Percentiles rank a stretch among this genome's conserved stretches.
phyloP scores from a whole-genome alignment of 495 filamentous ascomycete genomes.

The Aspergillus indologenus region DNA sequence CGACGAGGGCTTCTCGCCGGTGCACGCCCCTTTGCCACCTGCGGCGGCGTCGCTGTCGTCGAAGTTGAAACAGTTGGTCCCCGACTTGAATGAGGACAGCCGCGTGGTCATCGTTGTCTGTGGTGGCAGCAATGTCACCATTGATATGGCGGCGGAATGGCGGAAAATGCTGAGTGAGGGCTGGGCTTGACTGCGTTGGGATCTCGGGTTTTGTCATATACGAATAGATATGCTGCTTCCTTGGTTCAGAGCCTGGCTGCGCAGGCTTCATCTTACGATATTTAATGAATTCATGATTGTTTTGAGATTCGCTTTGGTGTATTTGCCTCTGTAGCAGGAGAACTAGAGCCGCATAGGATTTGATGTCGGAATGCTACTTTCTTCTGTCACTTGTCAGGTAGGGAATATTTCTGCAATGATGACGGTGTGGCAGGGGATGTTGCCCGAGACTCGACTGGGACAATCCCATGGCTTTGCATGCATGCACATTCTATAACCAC shows the following conservation, averaged over 20 bases:
- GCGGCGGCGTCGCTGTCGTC: conserved; percentile 30
- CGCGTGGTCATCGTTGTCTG: conserved; percentile 86
- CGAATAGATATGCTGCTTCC: not conserved
- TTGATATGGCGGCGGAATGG: conserved; percentile 64
- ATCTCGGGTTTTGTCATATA: not conserved
- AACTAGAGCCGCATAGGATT: not conserved
- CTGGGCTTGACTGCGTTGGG: conserved; percentile 23
- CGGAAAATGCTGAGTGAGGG: conserved; percentile 45
- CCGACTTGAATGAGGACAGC: conserved; percentile 51
- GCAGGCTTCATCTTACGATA: not conserved
- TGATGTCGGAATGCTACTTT: not conserved
- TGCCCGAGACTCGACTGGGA: not conserved
- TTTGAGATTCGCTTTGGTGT: not conserved
- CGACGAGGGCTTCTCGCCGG: conserved; percentile 24
- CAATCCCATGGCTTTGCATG: not conserved
- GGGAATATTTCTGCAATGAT: not conserved
- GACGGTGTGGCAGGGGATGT: too few relatives aligned
- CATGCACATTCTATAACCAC: not conserved
- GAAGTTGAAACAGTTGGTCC: conserved; percentile 59
- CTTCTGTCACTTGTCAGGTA: not conserved
- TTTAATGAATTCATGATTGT: not conserved
- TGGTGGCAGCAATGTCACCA: conserved; percentile 73
- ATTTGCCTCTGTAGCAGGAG: not conserved
- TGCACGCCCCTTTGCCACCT: conserved; percentile 7
- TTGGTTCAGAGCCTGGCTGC: not conserved